Conservation (phyloP, 768 basidiomycete genomes). For the Hygrophoropsis aurantiaca region DNA sequence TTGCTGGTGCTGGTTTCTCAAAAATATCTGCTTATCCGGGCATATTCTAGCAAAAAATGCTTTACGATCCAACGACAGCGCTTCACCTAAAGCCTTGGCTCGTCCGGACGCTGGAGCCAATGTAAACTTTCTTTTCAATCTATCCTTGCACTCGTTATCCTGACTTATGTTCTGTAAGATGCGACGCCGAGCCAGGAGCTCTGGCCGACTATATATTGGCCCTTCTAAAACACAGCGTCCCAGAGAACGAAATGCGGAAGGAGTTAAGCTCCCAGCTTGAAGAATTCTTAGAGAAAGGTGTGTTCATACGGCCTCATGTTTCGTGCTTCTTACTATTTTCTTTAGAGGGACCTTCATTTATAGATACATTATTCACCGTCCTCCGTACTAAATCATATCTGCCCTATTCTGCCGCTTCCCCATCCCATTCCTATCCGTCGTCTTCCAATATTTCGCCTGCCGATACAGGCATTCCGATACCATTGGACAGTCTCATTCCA, state of each 20-base stretch:
- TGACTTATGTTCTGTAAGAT: constrained; percentile 50
- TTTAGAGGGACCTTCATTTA: constrained; percentile 70
- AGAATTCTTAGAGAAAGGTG: constrained; percentile 93
- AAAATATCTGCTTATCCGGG: no score
- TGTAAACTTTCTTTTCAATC: constrained; percentile 49
- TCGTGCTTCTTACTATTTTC: constrained; percentile 10
- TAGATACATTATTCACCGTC: constrained; percentile 82
- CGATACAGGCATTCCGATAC: constrained; percentile 79
- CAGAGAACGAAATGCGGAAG: constrained; percentile 78
- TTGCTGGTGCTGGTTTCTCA: no score
- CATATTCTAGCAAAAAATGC: constrained; percentile 41
- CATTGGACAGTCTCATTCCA: constrained; percentile 62
- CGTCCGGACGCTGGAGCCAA: constrained; percentile 83
- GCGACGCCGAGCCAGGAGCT: constrained; percentile 93
- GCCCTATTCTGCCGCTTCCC: constrained; percentile 59
- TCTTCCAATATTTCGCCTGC: constrained; percentile 35
- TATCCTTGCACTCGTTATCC: constrained; percentile 4
- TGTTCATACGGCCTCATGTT: constrained; percentile 14
- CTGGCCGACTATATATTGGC: constrained; percentile 95
- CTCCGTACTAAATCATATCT: constrained; percentile 85
- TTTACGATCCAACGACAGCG: constrained; percentile 64
- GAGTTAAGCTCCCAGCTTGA: constrained; percentile 77
- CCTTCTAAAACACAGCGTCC: constrained; percentile 84
- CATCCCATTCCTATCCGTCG: constrained; percentile 32
- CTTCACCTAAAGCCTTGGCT: constrained; percentile 85